Base-by-base conservation (phyloP, 2,329 filamentous ascomycete genomes). In the Tolypocladium sp. region DNA sequence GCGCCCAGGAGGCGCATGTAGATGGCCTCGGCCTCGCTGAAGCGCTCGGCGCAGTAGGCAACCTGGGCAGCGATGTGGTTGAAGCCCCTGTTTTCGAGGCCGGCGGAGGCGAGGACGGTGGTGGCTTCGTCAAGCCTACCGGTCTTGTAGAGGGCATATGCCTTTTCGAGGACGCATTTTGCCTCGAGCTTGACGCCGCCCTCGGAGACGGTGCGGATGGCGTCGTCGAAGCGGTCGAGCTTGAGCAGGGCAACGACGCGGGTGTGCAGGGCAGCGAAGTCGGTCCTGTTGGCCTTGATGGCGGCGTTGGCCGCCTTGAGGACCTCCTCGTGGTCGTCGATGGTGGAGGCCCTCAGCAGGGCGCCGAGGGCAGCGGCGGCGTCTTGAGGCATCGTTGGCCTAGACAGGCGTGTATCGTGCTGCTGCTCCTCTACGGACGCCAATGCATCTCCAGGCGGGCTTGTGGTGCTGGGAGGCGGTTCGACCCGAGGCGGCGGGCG, bases 61-160 rank as follows among this genome's bases (percentile, higher is more conserved):
- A 86, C 78, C 73, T 88, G 85, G n/a, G 83, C 85, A 44, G 81
- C 81, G 20, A 87, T 72, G 69, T 87, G 85, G 41, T 71, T 74
- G 61, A 75, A 76, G 63, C 70, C 71, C 56, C 73, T 70, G 62
- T 75, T 65, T 4, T 67, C 59, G 30, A 68, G 33, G 9, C 69
- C 68, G 13, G 64, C 64, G 13, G 75, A 64, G 20, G 73, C 66
- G 22, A 82, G 68, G 20, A 76, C 62, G 2, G 69, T 72, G 33
- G 82, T 79, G n/a, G 90, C 90, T 59, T 87, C 86, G 25, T 81
- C 76, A 1, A 91, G 80, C 63, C 85, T 80, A 30, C 89, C 89
- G 0, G 84, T 82, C 76, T 92, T 94, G 76, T 94, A 95, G 25
- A 92, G 80, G n/a, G 89, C 87, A 76, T 95, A 95, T 2, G 88